Percentiles rank a stretch among this genome's conserved stretches.
phyloP scores from a whole-genome alignment of 441 rosid genomes.

The Gossypium gossypioides region DNA sequence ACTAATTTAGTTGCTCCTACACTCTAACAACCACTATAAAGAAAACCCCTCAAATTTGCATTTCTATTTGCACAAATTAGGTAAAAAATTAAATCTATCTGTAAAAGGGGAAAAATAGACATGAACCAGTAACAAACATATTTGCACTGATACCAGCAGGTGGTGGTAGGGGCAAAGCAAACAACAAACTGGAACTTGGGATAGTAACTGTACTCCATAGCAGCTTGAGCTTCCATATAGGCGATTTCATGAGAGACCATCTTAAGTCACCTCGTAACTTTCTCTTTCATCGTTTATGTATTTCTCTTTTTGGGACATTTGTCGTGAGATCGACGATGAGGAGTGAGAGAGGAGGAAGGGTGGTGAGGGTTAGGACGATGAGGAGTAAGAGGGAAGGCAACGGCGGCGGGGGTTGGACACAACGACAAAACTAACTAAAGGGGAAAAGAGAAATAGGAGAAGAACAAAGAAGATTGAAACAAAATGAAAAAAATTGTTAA shows the following conservation, averaged over 20 bases:
- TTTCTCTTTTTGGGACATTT: too few species aligned
- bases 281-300: conserved; percentile 23
- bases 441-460: too few species aligned
- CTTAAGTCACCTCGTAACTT: conserved; percentile 22
- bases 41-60: background rate
- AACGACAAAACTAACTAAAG: too few species aligned
- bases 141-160: conserved; percentile 35
- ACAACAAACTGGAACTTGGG: conserved; percentile 27
- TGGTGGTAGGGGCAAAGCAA: conserved; percentile 31
- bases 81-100: background rate
- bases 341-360: too few species aligned
- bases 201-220: background rate
- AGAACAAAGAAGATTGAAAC: too few species aligned
- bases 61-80: background rate
- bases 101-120: background rate
- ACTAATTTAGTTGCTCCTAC: background rate
- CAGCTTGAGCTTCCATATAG: conserved; percentile 22
- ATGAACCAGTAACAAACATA: conserved; percentile 39
- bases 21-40: background rate
- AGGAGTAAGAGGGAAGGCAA: too few species aligned
- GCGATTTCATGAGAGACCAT: conserved; percentile 22
- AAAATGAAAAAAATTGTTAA: too few species aligned
- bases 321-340: too few species aligned
- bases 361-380: too few species aligned
- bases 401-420: too few species aligned